Percentiles rank a stretch among this genome's conserved stretches.
Conservation (phyloP, 2,329 filamentous ascomycete species). For the Cladobotryum protrusum region DNA sequence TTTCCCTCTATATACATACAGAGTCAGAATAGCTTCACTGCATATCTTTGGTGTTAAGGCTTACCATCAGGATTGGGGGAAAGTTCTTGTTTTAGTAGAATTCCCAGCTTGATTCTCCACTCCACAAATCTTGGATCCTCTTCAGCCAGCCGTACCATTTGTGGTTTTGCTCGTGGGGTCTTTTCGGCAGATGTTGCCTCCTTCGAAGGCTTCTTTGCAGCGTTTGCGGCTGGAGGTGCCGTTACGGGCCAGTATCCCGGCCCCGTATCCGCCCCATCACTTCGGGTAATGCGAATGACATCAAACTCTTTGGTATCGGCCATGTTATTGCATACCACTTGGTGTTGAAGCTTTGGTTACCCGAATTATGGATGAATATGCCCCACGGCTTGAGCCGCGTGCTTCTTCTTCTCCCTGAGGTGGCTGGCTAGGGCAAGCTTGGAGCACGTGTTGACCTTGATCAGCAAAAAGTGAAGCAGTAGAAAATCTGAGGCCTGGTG, state of each 20-base stretch:
- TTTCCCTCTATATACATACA: slow-evolving; percentile 30
- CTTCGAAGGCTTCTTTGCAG: slow-evolving; percentile 32
- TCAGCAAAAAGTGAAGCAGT: neutral
- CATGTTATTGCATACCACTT: slow-evolving; percentile 15
- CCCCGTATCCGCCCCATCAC: slow-evolving; percentile 40
- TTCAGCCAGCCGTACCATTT: slow-evolving; percentile 37
- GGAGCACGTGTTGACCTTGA: neutral
- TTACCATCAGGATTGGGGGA: slow-evolving; percentile 35
- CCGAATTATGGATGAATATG: too few species aligned
- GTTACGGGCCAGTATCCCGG: slow-evolving; percentile 39
- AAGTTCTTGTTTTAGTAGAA: slow-evolving; percentile 40
- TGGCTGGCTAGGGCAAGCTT: too few species aligned
- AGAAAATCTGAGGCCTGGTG: neutral
- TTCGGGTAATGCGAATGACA: slow-evolving; percentile 36
- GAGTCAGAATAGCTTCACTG: slow-evolving; percentile 12
- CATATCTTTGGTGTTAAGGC: slow-evolving; percentile 1
- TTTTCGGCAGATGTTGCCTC: slow-evolving; percentile 28
- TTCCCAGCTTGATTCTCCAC: slow-evolving; percentile 40
- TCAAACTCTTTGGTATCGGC: slow-evolving; percentile 35
- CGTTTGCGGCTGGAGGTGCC: slow-evolving; percentile 18
- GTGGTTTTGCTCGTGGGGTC: slow-evolving; percentile 33
- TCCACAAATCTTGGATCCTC: slow-evolving; percentile 39
- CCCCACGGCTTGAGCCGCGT: too few species aligned
- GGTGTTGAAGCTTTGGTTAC: neutral
- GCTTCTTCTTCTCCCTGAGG: too few species aligned